A percentile compares a stretch with the other conserved stretches of the same genome.
Conservation (phyloP, 164 flowering plant species). For the Malania oleifera region DNA sequence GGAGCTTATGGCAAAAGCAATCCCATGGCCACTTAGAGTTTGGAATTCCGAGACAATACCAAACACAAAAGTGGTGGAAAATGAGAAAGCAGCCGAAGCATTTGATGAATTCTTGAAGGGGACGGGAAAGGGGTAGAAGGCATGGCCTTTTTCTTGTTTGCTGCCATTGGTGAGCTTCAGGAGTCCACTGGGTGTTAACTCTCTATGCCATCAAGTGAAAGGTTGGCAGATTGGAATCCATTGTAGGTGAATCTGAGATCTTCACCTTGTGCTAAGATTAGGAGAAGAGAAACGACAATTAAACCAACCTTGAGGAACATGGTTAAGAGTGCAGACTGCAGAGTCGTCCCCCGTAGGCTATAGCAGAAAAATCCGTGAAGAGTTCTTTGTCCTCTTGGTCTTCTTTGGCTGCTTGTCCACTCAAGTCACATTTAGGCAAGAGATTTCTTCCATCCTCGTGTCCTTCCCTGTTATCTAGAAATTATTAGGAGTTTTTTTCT, state of each 20-base stretch:
- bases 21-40: slow-evolving; percentile 16
- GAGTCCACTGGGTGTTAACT: slow-evolving; percentile 15
- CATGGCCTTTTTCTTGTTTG: slow-evolving; percentile 12
- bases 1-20: slow-evolving; percentile 24
- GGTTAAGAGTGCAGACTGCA: background rate
- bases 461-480: too few relatives aligned
- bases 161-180: slow-evolving; percentile 19
- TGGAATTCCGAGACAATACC: slow-evolving; percentile 10
- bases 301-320: slow-evolving; percentile 5
- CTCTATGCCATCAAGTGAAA: slow-evolving; percentile 21
- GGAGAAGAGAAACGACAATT: background rate
- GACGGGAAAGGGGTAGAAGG: slow-evolving; percentile 16
- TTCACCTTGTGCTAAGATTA: background rate
- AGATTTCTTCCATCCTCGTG: too few relatives aligned
- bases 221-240: slow-evolving; percentile 14
- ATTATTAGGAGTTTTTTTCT: too few relatives aligned
- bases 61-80: slow-evolving; percentile 30
- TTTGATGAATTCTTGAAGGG: slow-evolving; percentile 13
- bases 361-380: too few relatives aligned
- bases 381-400: too few relatives aligned
- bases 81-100: slow-evolving; percentile 12
- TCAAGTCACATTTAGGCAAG: too few relatives aligned
- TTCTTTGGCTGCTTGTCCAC: too few relatives aligned
- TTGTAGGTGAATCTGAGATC: slow-evolving; percentile 18
- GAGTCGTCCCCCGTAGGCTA: too few relatives aligned